These are phyloP conservation scores for Vaccinium vitisidaea DNA, from an alignment of 148 eudicot genomes.

Conservation along the genomic window DNA sequence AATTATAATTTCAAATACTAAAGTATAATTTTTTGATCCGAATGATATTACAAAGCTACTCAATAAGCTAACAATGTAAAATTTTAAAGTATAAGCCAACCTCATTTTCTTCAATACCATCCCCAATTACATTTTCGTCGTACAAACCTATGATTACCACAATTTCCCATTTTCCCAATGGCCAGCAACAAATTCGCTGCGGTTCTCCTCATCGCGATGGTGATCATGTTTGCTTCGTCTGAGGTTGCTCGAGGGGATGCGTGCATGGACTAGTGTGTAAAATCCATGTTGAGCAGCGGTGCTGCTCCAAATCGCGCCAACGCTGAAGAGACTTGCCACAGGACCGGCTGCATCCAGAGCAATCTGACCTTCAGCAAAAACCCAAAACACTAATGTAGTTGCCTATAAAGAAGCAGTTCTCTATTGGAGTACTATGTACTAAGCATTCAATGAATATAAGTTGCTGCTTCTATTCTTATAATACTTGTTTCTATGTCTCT, in stretches of 20 bases:
- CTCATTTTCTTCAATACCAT: too few relatives aligned
- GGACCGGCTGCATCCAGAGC: neutral
- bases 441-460: neutral
- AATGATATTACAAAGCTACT: too few relatives aligned
- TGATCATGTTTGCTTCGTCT: neutral
- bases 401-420: neutral
- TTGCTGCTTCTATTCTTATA: neutral
- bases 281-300: neutral
- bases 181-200: neutral
- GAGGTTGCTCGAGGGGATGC: neutral
- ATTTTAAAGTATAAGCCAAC: too few relatives aligned
- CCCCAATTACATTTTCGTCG: too few relatives aligned
- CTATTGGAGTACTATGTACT: neutral
- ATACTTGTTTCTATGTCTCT: neutral
- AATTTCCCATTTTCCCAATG: neutral
- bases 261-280: neutral
- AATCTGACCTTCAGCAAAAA: neutral
- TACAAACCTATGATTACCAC: too few relatives aligned
- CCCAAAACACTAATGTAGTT: neutral
- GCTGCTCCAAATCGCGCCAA: neutral
- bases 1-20: too few relatives aligned
- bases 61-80: too few relatives aligned
- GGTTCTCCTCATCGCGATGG: neutral
- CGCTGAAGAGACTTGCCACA: neutral
- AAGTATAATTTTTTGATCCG: too few relatives aligned